These are phyloP conservation scores for Aspergillus sojae DNA, from an alignment of 2,329 filamentous ascomycete genomes.

Conservation along the genomic window DNA sequence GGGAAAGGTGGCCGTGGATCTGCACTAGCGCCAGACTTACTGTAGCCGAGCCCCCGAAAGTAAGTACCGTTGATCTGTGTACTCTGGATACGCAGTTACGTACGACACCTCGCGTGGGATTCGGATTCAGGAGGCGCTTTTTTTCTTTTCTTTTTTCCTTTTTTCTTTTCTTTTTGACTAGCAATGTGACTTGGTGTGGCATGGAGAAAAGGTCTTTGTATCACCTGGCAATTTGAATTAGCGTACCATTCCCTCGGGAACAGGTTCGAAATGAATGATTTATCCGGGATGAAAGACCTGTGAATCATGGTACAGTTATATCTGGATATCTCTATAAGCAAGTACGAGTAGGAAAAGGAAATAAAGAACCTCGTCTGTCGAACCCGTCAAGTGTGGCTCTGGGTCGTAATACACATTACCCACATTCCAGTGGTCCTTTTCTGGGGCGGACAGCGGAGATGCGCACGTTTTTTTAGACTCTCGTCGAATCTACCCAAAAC, in stretches of 20 bases:
- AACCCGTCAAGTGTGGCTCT: background rate
- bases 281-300: background rate
- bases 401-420: background rate
- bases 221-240: background rate
- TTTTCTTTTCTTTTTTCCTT: background rate
- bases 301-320: too few relatives aligned
- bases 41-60: slow-evolving; percentile 23
- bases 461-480: slow-evolving; percentile 22
- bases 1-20: slow-evolving; percentile 28
- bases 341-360: background rate
- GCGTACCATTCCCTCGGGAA: slow-evolving; percentile 1
- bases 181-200: background rate
- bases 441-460: slow-evolving; percentile 6
- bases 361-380: background rate
- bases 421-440: background rate
- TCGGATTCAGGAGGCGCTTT: background rate
- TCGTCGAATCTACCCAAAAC: slow-evolving; percentile 24
- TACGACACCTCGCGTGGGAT: slow-evolving; percentile 5
- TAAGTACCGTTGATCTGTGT: slow-evolving; percentile 20
- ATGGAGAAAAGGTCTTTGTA: background rate
- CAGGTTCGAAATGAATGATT: background rate
- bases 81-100: slow-evolving; percentile 14
- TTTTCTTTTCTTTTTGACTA: background rate
- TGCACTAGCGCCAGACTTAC: slow-evolving; percentile 27
- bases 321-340: background rate